Base-by-base conservation (phyloP, 2,329 filamentous ascomycete genomes). In the Xylaria sp. region DNA sequence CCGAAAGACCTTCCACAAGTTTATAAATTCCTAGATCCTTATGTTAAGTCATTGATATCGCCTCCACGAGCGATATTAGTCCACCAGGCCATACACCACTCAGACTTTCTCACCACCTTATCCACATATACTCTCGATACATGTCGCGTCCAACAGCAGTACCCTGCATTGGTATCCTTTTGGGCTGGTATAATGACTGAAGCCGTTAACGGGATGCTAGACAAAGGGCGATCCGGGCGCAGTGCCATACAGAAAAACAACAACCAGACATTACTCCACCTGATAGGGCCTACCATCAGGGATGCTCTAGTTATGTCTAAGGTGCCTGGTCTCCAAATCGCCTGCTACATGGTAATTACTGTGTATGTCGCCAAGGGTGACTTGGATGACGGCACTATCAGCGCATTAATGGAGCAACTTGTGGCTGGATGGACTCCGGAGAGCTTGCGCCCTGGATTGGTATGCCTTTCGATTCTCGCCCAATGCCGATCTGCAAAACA, bases 111-210 rank as follows among this genome's bases (percentile, higher is more conserved):
- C 66, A 82, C 89, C 1, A 81, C 87, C 9, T 82, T 98, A 57
- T 97, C 95, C 70, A 82, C 87, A 58, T 92, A 96, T 77, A 89
- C 92, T 12, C 79, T 97, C 28, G 87, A 89, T 61, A 88, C 91
- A 23, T 89, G 92, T 73, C 85, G 87, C 56, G 82, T 85, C 42
- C 85, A 87, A 56, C 89, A 92, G 61, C 88, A 94, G 57, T 91
- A 95, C 70, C 87, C 92, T 40, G 87, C 88, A 1, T 79, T 97
- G 62, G 79, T 97, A 57, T 90, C 92, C 0, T 97, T 99, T 75
- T 99, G 95, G 94, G 92, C 91, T 4, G 90, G 92, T 47, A 83
- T 97, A 54, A 89, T 91, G 75, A 92, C 92, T 0, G 94, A 99
- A 77, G 89, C 94, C 11, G 84, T 96, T 61, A 91, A 92, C 66